Percentiles rank a stretch among this genome's conserved stretches.
phyloP scores from a whole-genome alignment of 2,329 filamentous ascomycete species.

The Cercospora zeae-maydis region DNA sequence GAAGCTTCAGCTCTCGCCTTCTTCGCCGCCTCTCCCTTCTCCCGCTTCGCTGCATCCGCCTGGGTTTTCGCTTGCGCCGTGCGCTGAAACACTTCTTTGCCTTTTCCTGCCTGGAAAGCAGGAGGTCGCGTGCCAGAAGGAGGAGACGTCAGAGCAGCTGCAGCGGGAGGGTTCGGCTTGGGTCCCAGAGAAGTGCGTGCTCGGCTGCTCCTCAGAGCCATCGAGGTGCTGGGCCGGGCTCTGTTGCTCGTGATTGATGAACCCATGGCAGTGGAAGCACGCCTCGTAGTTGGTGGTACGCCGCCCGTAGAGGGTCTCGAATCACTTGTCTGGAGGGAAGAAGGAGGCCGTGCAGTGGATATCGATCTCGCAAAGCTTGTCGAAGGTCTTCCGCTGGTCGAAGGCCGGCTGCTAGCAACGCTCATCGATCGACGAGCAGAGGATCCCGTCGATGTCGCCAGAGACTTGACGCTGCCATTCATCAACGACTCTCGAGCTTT shows the following conservation, averaged over 20 bases:
- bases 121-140: background rate
- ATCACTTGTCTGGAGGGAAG: background rate
- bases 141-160: background rate
- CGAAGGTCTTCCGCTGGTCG: constrained; percentile 3
- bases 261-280: constrained; percentile 1
- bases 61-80: constrained; percentile 42
- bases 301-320: background rate
- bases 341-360: constrained; percentile 8
- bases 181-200: constrained; percentile 11
- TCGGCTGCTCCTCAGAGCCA: constrained; percentile 5
- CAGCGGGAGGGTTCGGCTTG: constrained; percentile 15
- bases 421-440: constrained; percentile 26
- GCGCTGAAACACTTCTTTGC: constrained; percentile 47
- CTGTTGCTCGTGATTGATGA: background rate
- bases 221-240: constrained; percentile 2
- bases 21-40: constrained; percentile 49
- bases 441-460: background rate
- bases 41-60: constrained; percentile 40
- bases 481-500: constrained; percentile 43
- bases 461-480: constrained; percentile 20
- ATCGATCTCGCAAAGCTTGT: constrained; percentile 2
- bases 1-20: constrained; percentile 46
- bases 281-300: background rate
- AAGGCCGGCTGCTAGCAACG: constrained; percentile 21
- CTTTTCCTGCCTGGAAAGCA: constrained; percentile 35